phyloP scores from a whole-genome alignment of 2,329 filamentous ascomycete genomes.

The Xylariaceae sp. region DNA sequence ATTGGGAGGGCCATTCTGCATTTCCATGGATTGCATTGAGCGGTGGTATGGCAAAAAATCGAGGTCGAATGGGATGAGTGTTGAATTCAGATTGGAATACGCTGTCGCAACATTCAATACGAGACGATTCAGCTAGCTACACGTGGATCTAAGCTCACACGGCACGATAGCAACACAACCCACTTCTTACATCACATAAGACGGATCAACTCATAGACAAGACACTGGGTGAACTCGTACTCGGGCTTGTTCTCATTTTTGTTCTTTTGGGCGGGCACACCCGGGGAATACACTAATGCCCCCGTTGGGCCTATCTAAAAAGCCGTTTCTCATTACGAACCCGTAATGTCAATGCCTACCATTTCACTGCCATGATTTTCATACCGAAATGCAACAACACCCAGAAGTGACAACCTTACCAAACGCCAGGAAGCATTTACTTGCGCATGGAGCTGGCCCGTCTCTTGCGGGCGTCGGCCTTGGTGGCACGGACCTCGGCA shows the following conservation, averaged over 20 bases:
- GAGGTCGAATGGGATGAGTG: no score
- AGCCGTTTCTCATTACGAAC: constrained; percentile 23
- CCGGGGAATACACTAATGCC: constrained; percentile 29
- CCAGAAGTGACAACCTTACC: constrained; percentile 33
- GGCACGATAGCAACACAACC: no score
- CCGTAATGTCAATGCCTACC: constrained; percentile 17
- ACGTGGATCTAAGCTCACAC: no score
- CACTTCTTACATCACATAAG: no score
- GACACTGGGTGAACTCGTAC: no score
- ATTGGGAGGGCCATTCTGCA: no score
- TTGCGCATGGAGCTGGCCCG: constrained; percentile 94
- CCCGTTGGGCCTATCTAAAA: constrained; percentile 27
- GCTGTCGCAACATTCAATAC: no score
- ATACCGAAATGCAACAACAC: constrained; percentile 35
- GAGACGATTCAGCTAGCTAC: no score
- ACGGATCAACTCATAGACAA: no score
- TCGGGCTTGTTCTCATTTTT: constrained; percentile 21
- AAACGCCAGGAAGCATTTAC: constrained; percentile 53
- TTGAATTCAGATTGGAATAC: no score
- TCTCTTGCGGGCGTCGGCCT: constrained; percentile 93
- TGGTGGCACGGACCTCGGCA: constrained; percentile 89
- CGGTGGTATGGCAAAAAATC: no score
- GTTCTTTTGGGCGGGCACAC: constrained; percentile 24
- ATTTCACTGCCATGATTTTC: constrained; percentile 28
- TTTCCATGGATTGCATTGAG: no score